phyloP scores from a whole-genome alignment of 805 yeast genomes.

The Kluyveromyces siamensis region DNA sequence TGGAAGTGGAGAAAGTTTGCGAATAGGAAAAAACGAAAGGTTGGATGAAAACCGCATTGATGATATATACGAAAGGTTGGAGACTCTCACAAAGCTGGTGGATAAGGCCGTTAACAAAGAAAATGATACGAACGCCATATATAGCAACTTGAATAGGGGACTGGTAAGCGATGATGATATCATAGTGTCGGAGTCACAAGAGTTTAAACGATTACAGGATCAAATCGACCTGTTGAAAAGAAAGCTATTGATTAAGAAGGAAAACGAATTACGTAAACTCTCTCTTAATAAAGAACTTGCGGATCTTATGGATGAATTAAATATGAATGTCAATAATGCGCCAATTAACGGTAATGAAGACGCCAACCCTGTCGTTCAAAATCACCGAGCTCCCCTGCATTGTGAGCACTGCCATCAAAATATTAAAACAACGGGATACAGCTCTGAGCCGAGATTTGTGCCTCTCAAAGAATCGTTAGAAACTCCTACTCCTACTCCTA shows the following conservation, averaged over 20 bases:
- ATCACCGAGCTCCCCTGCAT: neutral
- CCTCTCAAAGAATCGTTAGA: conserved; percentile 2
- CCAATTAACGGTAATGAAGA: neutral
- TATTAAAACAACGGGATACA: neutral
- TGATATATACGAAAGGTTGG: conserved; percentile 13
- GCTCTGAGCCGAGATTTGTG: neutral
- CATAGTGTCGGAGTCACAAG: conserved; percentile 27
- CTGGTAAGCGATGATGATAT: conserved; percentile 25
- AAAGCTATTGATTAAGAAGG: conserved; percentile 27
- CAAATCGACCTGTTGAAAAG: conserved; percentile 26
- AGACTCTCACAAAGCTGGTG: conserved; percentile 12
- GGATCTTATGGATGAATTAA: conserved; percentile 20
- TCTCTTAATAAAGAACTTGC: conserved; percentile 25
- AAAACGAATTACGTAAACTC: conserved; percentile 28
- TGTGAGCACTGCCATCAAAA: conserved; percentile 3
- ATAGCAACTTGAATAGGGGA: neutral
- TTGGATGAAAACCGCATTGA: conserved; percentile 11
- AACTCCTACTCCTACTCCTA: conserved; percentile 3
- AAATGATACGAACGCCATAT: neutral
- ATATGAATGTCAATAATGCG: conserved; percentile 3
- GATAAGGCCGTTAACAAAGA: neutral
- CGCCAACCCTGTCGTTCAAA: neutral
- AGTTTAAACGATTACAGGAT: conserved; percentile 26
- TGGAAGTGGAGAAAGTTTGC: neutral
- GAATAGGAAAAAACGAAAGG: neutral